Evolutionary conservation across 345 rosid genomes (phyloP).

Genomic region (Jatropha curcas): DNA sequence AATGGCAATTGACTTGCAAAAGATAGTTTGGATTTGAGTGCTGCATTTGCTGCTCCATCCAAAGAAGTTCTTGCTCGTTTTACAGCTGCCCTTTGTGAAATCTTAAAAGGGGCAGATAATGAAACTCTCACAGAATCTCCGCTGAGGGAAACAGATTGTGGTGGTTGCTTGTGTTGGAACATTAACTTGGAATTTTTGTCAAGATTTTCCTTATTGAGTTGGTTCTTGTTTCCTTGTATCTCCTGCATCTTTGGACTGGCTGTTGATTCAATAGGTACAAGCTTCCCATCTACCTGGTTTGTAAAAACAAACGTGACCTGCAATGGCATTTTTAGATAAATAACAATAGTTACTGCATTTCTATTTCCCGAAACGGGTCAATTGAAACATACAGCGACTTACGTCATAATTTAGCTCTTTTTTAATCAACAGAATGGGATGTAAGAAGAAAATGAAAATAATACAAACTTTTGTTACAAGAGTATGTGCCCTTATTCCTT

Average conservation of each 20-base stretch:
- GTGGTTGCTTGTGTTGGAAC: constrained; percentile 40
- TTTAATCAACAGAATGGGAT: not conserved
- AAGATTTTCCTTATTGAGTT: constrained; percentile 29
- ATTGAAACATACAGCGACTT: not conserved
- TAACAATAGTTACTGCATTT: too few relatives aligned
- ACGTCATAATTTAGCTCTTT: not conserved
- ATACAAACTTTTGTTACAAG: not conserved
- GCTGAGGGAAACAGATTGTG: constrained; percentile 27
- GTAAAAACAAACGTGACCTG: constrained; percentile 91
- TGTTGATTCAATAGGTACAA: constrained; percentile 70
- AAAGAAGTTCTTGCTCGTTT: constrained; percentile 36
- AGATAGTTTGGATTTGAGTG: constrained; percentile 20
- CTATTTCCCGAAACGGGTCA: not conserved
- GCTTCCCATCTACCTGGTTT: constrained; percentile 94
- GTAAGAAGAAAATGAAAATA: too few relatives aligned
- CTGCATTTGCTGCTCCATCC: constrained; percentile 18
- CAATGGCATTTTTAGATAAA: constrained; percentile 8
- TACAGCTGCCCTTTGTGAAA: constrained; percentile 27
- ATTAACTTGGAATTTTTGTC: constrained; percentile 32
- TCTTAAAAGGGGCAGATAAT: constrained; percentile 32
- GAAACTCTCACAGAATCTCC: constrained; percentile 25
- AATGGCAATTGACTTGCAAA: constrained; percentile 38
- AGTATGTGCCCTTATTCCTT: too few relatives aligned
- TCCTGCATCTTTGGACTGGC: constrained; percentile 36
- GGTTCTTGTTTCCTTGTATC: constrained; percentile 21